Percentiles rank a stretch among this genome's conserved stretches.
These are phyloP conservation scores for Xerocomellus dryophilus DNA, from an alignment of 768 basidiomycete species.

Conservation along the genomic window DNA sequence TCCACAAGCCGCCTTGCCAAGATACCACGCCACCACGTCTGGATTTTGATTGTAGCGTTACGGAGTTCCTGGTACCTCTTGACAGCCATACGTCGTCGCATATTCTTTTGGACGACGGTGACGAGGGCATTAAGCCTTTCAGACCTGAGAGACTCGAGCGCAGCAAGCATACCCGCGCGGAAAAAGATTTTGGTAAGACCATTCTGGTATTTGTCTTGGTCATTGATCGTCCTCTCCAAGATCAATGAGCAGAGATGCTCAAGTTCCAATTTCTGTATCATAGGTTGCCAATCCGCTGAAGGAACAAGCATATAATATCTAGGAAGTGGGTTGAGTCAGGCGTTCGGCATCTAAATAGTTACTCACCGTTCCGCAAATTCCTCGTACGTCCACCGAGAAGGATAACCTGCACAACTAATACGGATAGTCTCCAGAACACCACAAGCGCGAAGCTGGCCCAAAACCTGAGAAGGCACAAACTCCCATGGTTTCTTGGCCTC, in stretches of 20 bases:
- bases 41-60: constrained; percentile 74
- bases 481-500: constrained; percentile 97
- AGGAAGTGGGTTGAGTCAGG: constrained; percentile 17
- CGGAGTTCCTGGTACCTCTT: constrained; percentile 75
- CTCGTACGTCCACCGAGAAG: constrained; percentile 96
- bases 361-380: constrained; percentile 95
- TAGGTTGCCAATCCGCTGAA: constrained; percentile 80
- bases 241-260: constrained; percentile 80
- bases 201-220: constrained; percentile 94
- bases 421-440: constrained; percentile 99
- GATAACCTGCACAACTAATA: constrained; percentile 98
- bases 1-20: constrained; percentile 70
- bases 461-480: constrained; percentile 91
- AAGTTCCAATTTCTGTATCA: constrained; percentile 81
- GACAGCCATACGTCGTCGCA: constrained; percentile 80
- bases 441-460: constrained; percentile 93
- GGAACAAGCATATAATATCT: constrained; percentile 97
- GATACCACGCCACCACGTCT: constrained; percentile 94
- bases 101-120: constrained; percentile 96
- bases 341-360: constrained; percentile 2
- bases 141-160: constrained; percentile 86
- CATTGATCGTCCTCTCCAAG: constrained; percentile 81
- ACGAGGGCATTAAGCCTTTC: constrained; percentile 86
- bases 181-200: constrained; percentile 99
- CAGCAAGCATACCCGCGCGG: constrained; percentile 97